These are phyloP conservation scores for Populus euphratica DNA, from an alignment of 345 rosid genomes.

Conservation along the genomic window DNA sequence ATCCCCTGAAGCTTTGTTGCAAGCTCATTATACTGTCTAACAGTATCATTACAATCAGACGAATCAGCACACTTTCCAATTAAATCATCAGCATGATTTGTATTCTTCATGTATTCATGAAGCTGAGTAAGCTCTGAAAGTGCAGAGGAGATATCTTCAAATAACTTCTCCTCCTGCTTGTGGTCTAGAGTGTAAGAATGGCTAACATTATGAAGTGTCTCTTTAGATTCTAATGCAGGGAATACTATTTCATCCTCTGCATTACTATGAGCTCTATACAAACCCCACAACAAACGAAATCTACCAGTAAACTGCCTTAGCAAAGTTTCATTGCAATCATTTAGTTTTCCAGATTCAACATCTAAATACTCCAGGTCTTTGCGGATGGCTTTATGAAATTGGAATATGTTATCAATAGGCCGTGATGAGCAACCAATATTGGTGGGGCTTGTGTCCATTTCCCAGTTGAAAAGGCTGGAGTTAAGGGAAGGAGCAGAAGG, in stretches of 20 bases:
- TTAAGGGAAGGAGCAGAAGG: constrained; percentile 52
- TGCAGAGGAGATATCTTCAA: constrained; percentile 51
- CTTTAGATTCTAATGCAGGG: constrained; percentile 59
- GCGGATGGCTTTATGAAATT: constrained; percentile 61
- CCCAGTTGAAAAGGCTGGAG: constrained; percentile 62
- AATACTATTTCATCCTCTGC: constrained; percentile 67
- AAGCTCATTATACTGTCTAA: constrained; percentile 40
- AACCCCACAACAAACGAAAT: constrained; percentile 55
- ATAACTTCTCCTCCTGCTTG: constrained; percentile 56
- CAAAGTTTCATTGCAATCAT: constrained; percentile 43
- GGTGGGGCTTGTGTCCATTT: constrained; percentile 41
- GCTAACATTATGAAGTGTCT: constrained; percentile 60
- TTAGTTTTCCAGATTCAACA: constrained; percentile 56
- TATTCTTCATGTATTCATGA: constrained; percentile 29
- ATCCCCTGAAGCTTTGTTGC: constrained; percentile 59
- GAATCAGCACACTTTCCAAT: constrained; percentile 14
- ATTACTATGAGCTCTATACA: constrained; percentile 61
- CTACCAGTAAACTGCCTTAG: constrained; percentile 60
- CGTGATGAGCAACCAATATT: constrained; percentile 32
- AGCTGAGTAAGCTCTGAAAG: constrained; percentile 47
- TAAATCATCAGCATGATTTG: constrained; percentile 12
- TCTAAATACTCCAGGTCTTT: constrained; percentile 64
- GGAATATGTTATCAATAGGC: constrained; percentile 58
- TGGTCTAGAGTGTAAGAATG: constrained; percentile 63
- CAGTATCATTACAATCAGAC: constrained; percentile 17